Evolutionary conservation across 768 basidiomycete genomes (phyloP).

Genomic region (Collybiopsis luxurians): DNA sequence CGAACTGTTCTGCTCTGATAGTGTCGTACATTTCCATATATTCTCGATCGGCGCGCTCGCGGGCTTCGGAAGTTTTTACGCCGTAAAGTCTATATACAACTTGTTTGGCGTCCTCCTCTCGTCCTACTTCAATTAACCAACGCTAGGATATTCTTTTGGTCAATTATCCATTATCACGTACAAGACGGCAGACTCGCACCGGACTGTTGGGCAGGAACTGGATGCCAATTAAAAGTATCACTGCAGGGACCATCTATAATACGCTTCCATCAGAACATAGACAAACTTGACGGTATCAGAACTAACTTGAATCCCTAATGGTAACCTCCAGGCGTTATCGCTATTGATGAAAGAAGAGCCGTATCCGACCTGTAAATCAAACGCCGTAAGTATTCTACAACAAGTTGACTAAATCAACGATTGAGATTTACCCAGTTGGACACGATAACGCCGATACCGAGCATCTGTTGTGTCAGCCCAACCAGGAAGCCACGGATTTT

Average conservation of each 20-base stretch:
- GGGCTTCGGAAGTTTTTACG: neutral
- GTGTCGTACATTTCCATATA: conserved; percentile 46
- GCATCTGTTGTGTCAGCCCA: conserved; percentile 62
- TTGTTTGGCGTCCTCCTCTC: conserved; percentile 53
- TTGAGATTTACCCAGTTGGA: conserved; percentile 66
- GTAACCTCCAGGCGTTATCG: conserved; percentile 48
- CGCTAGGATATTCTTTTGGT: too few relatives aligned
- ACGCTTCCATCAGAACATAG: too few relatives aligned
- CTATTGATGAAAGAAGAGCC: conserved; percentile 50
- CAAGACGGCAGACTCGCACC: conserved; percentile 18
- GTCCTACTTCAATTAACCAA: conserved; percentile 58
- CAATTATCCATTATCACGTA: too few relatives aligned
- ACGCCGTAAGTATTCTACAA: too few relatives aligned
- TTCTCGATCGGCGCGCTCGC: conserved; percentile 38
- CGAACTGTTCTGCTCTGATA: conserved; percentile 46
- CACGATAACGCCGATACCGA: conserved; percentile 60
- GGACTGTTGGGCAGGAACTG: conserved; percentile 59
- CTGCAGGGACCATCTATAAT: conserved; percentile 54
- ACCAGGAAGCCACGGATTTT: conserved; percentile 62
- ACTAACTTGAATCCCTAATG: conserved; percentile 50
- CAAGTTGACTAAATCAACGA: too few relatives aligned
- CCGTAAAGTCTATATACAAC: conserved; percentile 48
- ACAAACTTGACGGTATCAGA: too few relatives aligned
- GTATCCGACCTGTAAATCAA: too few relatives aligned
- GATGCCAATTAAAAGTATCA: conserved; percentile 50